Evolutionary conservation across 306 rosid genomes (phyloP).

Genomic region (Hippophae rhamnoides): DNA sequence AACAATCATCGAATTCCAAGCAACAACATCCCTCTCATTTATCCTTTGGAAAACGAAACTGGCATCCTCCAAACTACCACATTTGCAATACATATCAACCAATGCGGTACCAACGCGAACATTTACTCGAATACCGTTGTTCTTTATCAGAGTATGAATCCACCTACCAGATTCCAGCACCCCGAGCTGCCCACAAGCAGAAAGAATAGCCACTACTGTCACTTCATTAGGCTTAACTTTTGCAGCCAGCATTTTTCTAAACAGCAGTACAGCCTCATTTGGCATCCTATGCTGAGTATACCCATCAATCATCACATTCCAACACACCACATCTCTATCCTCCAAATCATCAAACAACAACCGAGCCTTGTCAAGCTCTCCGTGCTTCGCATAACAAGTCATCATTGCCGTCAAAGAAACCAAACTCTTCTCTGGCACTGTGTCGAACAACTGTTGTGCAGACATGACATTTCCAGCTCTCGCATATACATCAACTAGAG

Average conservation of each 20-base stretch:
- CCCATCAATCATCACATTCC: slow-evolving; percentile 73
- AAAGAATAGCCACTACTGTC: slow-evolving; percentile 44
- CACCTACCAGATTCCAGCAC: slow-evolving; percentile 57
- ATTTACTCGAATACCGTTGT: slow-evolving; percentile 24
- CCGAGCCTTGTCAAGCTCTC: slow-evolving; percentile 39
- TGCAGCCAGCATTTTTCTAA: slow-evolving; percentile 40
- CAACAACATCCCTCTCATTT: slow-evolving; percentile 36
- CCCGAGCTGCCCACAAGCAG: slow-evolving; percentile 65
- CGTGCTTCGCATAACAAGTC: slow-evolving; percentile 45
- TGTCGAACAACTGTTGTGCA: slow-evolving; percentile 45
- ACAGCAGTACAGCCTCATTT: slow-evolving; percentile 38
- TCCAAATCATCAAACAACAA: slow-evolving; percentile 41
- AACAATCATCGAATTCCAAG: slow-evolving; percentile 59
- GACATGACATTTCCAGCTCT: slow-evolving; percentile 37
- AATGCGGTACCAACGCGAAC: slow-evolving; percentile 54
- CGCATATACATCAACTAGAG: slow-evolving; percentile 42
- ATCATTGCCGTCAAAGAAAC: slow-evolving; percentile 51
- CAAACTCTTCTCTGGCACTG: slow-evolving; percentile 50
- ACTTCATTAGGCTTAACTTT: slow-evolving; percentile 49
- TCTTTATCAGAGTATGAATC: slow-evolving; percentile 49
- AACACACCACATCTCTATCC: slow-evolving; percentile 46
- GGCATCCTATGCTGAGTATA: slow-evolving; percentile 49
- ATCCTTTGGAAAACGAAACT: slow-evolving; percentile 39
- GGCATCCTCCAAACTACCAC: slow-evolving; percentile 58
- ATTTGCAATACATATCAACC: slow-evolving; percentile 59